A percentile compares a stretch with the other conserved stretches of the same genome.
These are phyloP conservation scores for Nicotiana tabacum DNA, from an alignment of 257 asterid species.

Conservation along the genomic window DNA sequence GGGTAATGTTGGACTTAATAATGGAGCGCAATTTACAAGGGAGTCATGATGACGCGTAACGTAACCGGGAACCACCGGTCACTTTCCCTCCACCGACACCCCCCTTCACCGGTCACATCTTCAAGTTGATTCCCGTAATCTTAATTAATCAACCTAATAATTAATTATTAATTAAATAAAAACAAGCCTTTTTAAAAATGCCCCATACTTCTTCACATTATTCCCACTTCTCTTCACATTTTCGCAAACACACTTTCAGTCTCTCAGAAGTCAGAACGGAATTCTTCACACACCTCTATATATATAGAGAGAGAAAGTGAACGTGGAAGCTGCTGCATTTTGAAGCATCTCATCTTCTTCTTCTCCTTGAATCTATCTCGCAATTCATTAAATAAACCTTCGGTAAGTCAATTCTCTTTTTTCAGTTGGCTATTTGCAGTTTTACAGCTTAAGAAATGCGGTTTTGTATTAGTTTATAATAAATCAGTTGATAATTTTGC, in stretches of 20 bases:
- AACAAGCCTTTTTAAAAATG: neutral
- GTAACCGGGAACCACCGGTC: constrained; percentile 67
- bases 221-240: neutral
- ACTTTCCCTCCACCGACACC: constrained; percentile 60
- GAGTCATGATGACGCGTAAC: constrained; percentile 29
- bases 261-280: neutral
- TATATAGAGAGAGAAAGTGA: neutral
- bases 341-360: neutral
- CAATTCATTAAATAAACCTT: neutral
- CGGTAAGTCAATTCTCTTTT: neutral
- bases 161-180: neutral
- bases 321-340: neutral
- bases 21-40: neutral
- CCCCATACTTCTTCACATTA: neutral
- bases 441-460: neutral
- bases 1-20: too few species aligned
- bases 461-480: neutral
- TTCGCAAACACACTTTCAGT: neutral
- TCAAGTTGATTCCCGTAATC: neutral
- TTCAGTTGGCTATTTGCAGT: neutral
- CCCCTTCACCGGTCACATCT: constrained; percentile 30
- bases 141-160: neutral
- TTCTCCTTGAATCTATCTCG: neutral
- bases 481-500: neutral
- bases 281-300: neutral